Evolutionary conservation across 2,329 filamentous ascomycete genomes (phyloP), one percentile per base, ranked within the genome.

Genomic region (Sporothrix curviconia): DNA sequence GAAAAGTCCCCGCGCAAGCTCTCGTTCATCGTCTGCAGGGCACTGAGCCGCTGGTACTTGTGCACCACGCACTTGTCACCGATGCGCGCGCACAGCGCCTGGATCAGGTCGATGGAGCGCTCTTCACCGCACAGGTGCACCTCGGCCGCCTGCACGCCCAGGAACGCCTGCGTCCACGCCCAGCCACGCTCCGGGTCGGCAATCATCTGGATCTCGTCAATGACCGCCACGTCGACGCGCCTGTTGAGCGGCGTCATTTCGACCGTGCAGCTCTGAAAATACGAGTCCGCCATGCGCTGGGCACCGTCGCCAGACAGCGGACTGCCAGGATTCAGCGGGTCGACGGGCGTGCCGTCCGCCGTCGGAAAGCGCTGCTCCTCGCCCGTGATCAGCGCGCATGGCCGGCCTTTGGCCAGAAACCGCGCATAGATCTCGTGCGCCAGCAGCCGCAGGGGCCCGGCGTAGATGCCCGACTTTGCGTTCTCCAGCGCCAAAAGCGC

Each of bases 171-270:
- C 1, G 92, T 96, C 94, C 94, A 99, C 2, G 91, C 92, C 85
- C 88, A 95, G 1, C 95, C 94, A 64, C 94, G 86, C 0, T 90
- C 83, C 0, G 70, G 61, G 66, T 91, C 86, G 15, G 83, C 86
- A 64, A 99, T 90, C 94, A 99, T 97, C 72, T 99, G 94, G 58
- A 99, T 97, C 74, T 99, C 94, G 68, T 99, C 94, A 61, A 99
- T 92, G 63, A 99, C 92, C 1, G 90, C 92, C 36, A 99, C 92
- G 42, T 97, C 92, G 30, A 89, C 83, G 2, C 70, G 69, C 4
- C 72, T 63, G 64, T 74, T 79, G n/a, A 78, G 67, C 1, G 80
- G 80, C 7, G 79, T 72, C 81, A 99, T 99, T 70, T 99, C 94
- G 3, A 99, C 94, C 0, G 94, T 99, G 68, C 94, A 96, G 67